phyloP scores from a whole-genome alignment of 140 eudicot species.

The Flaveria floridana region DNA sequence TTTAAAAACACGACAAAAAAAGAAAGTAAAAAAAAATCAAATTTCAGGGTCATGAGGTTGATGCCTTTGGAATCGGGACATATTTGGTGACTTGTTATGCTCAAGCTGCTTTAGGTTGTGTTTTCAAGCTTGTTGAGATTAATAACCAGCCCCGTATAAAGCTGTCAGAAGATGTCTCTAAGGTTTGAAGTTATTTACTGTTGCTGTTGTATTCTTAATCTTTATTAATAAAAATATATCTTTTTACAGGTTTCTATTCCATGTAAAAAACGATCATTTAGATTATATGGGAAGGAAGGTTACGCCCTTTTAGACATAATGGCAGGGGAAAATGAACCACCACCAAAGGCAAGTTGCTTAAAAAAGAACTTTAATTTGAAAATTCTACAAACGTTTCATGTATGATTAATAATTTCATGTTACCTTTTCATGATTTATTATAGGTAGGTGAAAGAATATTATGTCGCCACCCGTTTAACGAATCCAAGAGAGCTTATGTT shows the following conservation, averaged over 20 bases:
- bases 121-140: conserved; percentile 94
- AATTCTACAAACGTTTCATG: neutral
- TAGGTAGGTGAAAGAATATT: conserved; percentile 83
- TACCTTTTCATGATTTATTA: neutral
- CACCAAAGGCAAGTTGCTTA: conserved; percentile 66
- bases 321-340: conserved; percentile 88
- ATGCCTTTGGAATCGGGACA: conserved; percentile 95
- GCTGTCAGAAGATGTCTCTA: conserved; percentile 93
- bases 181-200: conserved; percentile 48
- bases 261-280: conserved; percentile 82
- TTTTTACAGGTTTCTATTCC: conserved; percentile 83
- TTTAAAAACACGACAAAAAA: neutral
- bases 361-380: neutral
- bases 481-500: conserved; percentile 94
- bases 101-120: conserved; percentile 98
- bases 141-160: conserved; percentile 94
- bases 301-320: conserved; percentile 88
- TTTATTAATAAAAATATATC: neutral
- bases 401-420: neutral
- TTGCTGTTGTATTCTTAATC: conserved; percentile 4
- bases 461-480: conserved; percentile 92
- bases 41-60: conserved; percentile 87
- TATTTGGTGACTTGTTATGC: conserved; percentile 97
- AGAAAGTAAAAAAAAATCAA: neutral
- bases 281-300: conserved; percentile 94